A percentile compares a stretch with the other conserved stretches of the same genome.
Evolutionary conservation across 2,329 filamentous ascomycete genomes (phyloP).

Genomic region (Cylindrodendrum hubeiense): DNA sequence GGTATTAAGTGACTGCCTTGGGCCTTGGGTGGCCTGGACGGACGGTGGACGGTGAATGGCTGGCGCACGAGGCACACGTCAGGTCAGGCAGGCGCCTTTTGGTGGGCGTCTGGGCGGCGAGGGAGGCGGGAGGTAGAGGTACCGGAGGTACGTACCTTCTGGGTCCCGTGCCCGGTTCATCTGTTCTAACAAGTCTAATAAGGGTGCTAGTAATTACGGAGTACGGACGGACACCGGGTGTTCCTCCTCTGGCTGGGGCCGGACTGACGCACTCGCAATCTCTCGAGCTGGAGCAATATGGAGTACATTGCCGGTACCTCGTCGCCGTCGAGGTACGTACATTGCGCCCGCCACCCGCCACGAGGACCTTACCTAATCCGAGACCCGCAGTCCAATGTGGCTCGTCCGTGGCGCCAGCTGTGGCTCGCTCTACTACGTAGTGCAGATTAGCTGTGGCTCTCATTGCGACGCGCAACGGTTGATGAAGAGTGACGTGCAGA

Average conservation of each 20-base stretch:
- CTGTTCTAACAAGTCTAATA: no score
- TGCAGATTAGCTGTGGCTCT: no score
- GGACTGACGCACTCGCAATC: conserved; percentile 28
- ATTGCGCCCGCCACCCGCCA: conserved; percentile 15
- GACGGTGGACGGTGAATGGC: conserved; percentile 34
- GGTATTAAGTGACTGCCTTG: conserved; percentile 30
- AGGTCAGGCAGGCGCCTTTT: conserved; percentile 28
- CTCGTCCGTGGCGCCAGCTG: conserved; percentile 17
- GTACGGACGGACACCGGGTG: conserved; percentile 2
- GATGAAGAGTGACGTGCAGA: conserved; percentile 22
- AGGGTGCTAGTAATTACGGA: not conserved
- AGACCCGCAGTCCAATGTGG: not conserved
- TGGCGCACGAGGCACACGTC: conserved; percentile 41
- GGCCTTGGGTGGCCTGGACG: conserved; percentile 30
- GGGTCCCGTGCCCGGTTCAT: conserved; percentile 23
- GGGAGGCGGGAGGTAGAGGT: conserved; percentile 4
- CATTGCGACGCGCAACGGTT: not conserved
- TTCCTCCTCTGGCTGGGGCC: conserved; percentile 7
- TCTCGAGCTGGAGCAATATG: conserved; percentile 8
- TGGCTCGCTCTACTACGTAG: no score
- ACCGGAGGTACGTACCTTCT: conserved; percentile 20
- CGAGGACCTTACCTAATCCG: conserved; percentile 13
- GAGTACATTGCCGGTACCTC: not conserved
- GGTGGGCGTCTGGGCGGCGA: conserved; percentile 8
- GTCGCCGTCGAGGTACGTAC: conserved; percentile 1